A percentile compares a stretch with the other conserved stretches of the same genome.
Conservation (phyloP, 2,329 filamentous ascomycete genomes). For the Ciborinia camelliae region DNA sequence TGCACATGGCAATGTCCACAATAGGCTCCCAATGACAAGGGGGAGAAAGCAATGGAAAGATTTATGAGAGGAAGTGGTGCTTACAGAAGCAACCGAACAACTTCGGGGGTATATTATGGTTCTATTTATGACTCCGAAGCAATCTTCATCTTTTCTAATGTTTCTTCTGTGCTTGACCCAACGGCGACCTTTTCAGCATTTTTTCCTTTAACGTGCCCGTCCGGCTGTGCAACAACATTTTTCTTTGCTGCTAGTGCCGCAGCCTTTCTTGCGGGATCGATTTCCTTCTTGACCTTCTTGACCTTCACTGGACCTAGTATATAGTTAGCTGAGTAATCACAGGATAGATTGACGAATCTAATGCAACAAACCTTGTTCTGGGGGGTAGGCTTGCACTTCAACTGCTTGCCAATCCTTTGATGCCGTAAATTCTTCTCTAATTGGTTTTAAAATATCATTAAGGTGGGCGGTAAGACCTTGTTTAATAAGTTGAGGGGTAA, state of each 20-base stretch:
- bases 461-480: slow-evolving; percentile 74
- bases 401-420: slow-evolving; percentile 78
- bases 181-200: slow-evolving; percentile 29
- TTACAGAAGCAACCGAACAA: slow-evolving; percentile 20
- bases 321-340: background rate
- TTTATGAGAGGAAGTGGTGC: background rate
- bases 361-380: slow-evolving; percentile 51
- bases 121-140: slow-evolving; percentile 28
- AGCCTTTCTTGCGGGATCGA: slow-evolving; percentile 35
- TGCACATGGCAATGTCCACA: background rate
- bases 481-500: slow-evolving; percentile 86
- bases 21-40: background rate
- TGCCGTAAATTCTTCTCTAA: slow-evolving; percentile 68
- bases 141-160: slow-evolving; percentile 32
- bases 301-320: slow-evolving; percentile 50
- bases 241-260: slow-evolving; percentile 33
- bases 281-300: slow-evolving; percentile 70
- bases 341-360: slow-evolving; percentile 36
- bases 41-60: background rate
- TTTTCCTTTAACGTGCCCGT: slow-evolving; percentile 33
- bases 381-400: slow-evolving; percentile 77
- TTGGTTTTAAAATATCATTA: slow-evolving; percentile 70
- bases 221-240: slow-evolving; percentile 30
- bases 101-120: slow-evolving; percentile 18
- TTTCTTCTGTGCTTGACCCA: slow-evolving; percentile 28